These are phyloP conservation scores for Annona cherimola DNA, from an alignment of 164 flowering plant species.

Conservation along the genomic window DNA sequence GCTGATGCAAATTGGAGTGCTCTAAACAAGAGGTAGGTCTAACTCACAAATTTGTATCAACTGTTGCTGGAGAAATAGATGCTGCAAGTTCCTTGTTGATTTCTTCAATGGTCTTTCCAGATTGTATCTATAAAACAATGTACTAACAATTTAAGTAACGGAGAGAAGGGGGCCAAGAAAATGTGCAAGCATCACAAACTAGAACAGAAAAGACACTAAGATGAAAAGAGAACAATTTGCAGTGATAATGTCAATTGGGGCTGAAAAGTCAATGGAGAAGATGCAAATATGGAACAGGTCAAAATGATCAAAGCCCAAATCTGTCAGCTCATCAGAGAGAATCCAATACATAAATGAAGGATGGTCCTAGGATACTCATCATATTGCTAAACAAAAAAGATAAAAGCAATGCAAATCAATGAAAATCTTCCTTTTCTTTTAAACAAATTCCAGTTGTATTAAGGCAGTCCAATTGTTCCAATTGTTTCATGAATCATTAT, in stretches of 20 bases:
- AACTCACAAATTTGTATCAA: slow-evolving; percentile 24
- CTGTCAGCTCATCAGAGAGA: too few relatives aligned
- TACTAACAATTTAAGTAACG: slow-evolving; percentile 9
- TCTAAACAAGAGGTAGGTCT: slow-evolving; percentile 1
- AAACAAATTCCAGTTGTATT: too few relatives aligned
- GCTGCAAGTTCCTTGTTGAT: slow-evolving; percentile 29
- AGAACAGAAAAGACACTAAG: background rate
- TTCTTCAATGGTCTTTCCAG: slow-evolving; percentile 54
- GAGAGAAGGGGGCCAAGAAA: slow-evolving; percentile 5
- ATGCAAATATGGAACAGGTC: too few relatives aligned
- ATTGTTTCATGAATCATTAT: too few relatives aligned
- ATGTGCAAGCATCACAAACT: background rate
- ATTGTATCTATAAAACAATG: slow-evolving; percentile 25
- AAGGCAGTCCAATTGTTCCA: too few relatives aligned
- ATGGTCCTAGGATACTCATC: too few relatives aligned
- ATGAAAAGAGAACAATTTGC: background rate
- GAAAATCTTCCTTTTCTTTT: too few relatives aligned
- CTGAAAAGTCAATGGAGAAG: background rate
- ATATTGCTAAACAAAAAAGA: too few relatives aligned
- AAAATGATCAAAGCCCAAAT: too few relatives aligned
- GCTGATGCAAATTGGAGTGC: background rate
- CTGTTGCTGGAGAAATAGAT: slow-evolving; percentile 7
- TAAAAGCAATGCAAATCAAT: too few relatives aligned
- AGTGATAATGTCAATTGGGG: background rate
- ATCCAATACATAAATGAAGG: too few relatives aligned